Percentiles rank a stretch among this genome's conserved stretches.
phyloP scores from a whole-genome alignment of 805 yeast genomes.

The Grigorovia yakushimaensis region DNA sequence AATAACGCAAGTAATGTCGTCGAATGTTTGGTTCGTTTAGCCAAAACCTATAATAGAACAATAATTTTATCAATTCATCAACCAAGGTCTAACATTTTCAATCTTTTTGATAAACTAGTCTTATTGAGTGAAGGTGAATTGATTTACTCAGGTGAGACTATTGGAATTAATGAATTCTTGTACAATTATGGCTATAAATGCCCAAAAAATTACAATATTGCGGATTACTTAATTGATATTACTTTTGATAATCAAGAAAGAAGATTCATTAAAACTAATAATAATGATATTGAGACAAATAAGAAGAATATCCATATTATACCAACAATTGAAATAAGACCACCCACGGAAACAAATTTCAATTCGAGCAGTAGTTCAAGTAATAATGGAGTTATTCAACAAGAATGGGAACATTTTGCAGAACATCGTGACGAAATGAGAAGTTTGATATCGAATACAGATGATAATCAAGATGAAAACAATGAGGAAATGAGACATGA shows the following conservation, averaged over 20 bases:
- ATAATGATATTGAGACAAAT: background rate
- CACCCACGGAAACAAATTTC: background rate
- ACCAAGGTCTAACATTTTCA: conserved; percentile 91
- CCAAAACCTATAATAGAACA: conserved; percentile 75
- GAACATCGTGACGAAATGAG: conserved; percentile 65
- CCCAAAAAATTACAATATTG: conserved; percentile 86
- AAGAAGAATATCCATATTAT: background rate
- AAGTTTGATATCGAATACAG: conserved; percentile 11
- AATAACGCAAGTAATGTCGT: conserved; percentile 88
- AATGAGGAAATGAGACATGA: conserved; percentile 4
- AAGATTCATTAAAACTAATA: background rate
- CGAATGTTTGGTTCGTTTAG: conserved; percentile 71
- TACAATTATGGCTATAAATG: conserved; percentile 65
- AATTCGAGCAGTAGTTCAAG: conserved; percentile 34
- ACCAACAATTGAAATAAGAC: background rate
- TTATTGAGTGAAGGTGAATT: conserved; percentile 76
- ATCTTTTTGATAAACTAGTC: conserved; percentile 74
- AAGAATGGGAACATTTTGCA: conserved; percentile 83
- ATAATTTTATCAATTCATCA: conserved; percentile 92
- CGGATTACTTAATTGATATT: conserved; percentile 85
- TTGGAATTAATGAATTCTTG: conserved; percentile 66
- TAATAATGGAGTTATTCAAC: conserved; percentile 28
- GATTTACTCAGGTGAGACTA: conserved; percentile 81
- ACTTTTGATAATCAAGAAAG: conserved; percentile 46
- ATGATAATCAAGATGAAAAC: conserved; percentile 7